Evolutionary conservation across 1,139 yeast species (phyloP).

Genomic region (Tardiomyces digboiensis): DNA sequence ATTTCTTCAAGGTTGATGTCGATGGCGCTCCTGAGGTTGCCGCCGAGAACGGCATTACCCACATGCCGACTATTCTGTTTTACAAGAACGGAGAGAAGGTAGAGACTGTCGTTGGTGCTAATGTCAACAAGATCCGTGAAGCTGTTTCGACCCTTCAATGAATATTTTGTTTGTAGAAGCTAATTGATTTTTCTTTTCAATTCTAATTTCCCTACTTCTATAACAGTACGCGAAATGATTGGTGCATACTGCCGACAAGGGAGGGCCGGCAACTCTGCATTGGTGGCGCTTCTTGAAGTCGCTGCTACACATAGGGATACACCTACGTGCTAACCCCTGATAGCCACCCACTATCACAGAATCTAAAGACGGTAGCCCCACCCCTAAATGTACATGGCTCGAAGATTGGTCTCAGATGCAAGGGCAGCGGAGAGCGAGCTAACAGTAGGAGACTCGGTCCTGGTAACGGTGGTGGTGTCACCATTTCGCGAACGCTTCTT

Average conservation of each 20-base stretch:
- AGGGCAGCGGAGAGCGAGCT: conserved; percentile 1
- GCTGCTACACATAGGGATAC: too few relatives aligned
- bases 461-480: too few relatives aligned
- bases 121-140: conserved; percentile 22
- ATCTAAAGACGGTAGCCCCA: too few relatives aligned
- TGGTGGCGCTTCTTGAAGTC: too few relatives aligned
- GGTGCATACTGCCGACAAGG: too few relatives aligned
- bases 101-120: conserved; percentile 68
- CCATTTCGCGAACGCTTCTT: conserved; percentile 7
- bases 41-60: conserved; percentile 54
- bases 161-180: background rate
- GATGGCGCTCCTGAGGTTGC: conserved; percentile 66
- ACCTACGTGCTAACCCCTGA: too few relatives aligned
- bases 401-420: background rate
- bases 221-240: too few relatives aligned
- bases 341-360: too few relatives aligned
- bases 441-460: conserved; percentile 2
- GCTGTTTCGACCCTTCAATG: conserved; percentile 7
- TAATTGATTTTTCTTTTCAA: conserved; percentile 3
- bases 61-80: conserved; percentile 85
- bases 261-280: too few relatives aligned
- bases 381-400: background rate
- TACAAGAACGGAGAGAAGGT: conserved; percentile 58
- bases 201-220: too few relatives aligned
- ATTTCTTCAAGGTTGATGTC: conserved; percentile 74